Conservation (phyloP, 2,329 filamentous ascomycete species). For the Aspergillus oerlinghausenensis region DNA sequence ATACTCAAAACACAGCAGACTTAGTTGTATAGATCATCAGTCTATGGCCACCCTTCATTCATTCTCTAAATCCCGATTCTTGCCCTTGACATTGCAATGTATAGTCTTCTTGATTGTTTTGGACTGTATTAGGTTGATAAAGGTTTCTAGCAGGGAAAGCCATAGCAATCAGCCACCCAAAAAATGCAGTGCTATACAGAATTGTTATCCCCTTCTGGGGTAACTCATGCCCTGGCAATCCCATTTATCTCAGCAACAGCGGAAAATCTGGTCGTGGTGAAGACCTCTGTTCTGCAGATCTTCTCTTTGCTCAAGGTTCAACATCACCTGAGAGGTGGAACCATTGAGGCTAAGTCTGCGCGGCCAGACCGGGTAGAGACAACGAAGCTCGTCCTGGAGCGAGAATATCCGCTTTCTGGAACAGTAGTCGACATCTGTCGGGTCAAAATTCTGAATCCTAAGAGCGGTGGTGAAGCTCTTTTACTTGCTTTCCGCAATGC, state of each 20-base stretch:
- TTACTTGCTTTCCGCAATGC: constrained; percentile 84
- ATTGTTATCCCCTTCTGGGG: constrained; percentile 86
- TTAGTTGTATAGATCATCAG: not conserved
- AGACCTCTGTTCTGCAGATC: constrained; percentile 87
- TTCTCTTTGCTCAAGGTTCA: constrained; percentile 66
- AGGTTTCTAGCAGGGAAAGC: not conserved
- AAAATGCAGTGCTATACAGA: constrained; percentile 97
- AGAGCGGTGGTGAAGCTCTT: constrained; percentile 77
- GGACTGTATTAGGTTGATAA: constrained; percentile 2
- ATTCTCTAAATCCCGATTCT: not conserved
- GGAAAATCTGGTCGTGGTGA: constrained; percentile 84
- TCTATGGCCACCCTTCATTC: not conserved
- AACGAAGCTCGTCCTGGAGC: constrained; percentile 76
- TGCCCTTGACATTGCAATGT: not conserved
- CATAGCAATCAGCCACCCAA: not conserved
- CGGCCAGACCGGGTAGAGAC: constrained; percentile 61
- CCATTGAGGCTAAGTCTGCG: constrained; percentile 47
- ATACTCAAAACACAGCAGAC: not conserved
- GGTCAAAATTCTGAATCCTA: constrained; percentile 67
- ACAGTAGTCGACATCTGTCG: constrained; percentile 78
- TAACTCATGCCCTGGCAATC: constrained; percentile 78
- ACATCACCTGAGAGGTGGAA: constrained; percentile 40
- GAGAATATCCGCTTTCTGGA: constrained; percentile 78
- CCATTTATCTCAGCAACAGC: constrained; percentile 71
- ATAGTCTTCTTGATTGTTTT: not conserved